Base-by-base conservation (phyloP, 78 protist species). In the Planoprotostelium fungivorum region DNA sequence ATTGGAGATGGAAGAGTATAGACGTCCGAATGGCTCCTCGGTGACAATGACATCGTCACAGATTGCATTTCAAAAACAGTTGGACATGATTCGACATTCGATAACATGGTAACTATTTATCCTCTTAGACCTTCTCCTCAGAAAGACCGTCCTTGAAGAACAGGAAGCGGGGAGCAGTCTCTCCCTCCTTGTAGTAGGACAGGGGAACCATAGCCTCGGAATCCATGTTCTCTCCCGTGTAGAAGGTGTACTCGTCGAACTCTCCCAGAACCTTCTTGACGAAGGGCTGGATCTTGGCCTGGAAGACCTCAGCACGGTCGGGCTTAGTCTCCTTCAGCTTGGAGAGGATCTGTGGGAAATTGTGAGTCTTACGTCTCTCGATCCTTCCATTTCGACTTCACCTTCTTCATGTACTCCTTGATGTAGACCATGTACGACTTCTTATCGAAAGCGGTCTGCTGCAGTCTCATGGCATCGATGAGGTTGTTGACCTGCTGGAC, bases 391-490 rank as follows among this genome's bases (percentile, higher is more conserved):
- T 51, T 5, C 31, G 16, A 51, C 5, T 16, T 51, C 73, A 51
- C 10, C n/a, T 23, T 91, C 92, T 94, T 94, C 95, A 94, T 96
- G 96, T 86, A 96, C 38, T 85, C 96, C 94, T 96, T 96, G 63
- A 96, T 84, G 94, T 93, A 96, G 35, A 85, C 90, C 35, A 83
- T 39, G 91, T 91, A 96, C 25, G 89, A 84, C 91, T 96, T 96
- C 92, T 96, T 96, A 88, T 93, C 95, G 34, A 92, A 94, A 1
- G 87, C 9, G 38, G 92, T 89, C 86, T 9, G 85, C 10, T 9
- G 28, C 28, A 95, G 90, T 37, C 89, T 73, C 83, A 87, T 87
- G 28, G 93, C 39, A 10, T 90, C 84, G 51, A 94, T 93, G 38
- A 96, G 37, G 89, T 92, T 89, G 90, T 89, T 92, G 88, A 86